phyloP scores from a whole-genome alignment of 768 basidiomycete genomes.

The Naganishia onofrii region DNA sequence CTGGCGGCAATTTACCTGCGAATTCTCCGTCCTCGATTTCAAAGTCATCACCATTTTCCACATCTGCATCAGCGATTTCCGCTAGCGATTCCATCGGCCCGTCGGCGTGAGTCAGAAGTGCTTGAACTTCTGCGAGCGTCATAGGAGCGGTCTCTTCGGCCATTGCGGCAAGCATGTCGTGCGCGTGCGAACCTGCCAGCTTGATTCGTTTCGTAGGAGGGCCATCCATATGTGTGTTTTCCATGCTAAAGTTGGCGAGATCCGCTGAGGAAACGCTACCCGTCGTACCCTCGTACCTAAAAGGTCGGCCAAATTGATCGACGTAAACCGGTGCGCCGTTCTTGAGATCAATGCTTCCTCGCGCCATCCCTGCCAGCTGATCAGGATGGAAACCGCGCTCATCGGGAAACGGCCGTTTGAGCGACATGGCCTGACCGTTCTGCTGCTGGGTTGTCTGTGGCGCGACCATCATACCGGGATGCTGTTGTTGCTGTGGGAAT shows the following conservation, averaged over 20 bases:
- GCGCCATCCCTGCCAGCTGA: neutral
- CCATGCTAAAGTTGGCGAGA: slow-evolving; percentile 1
- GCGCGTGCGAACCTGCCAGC: slow-evolving; percentile 31
- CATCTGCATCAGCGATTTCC: slow-evolving; percentile 29
- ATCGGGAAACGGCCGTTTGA: slow-evolving; percentile 16
- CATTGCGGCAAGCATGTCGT: slow-evolving; percentile 15
- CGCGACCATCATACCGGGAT: neutral
- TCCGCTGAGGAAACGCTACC: slow-evolving; percentile 23
- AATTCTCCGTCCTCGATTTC: slow-evolving; percentile 27
- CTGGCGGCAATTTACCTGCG: slow-evolving; percentile 33
- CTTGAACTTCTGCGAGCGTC: slow-evolving; percentile 19
- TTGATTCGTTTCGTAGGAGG: slow-evolving; percentile 38
- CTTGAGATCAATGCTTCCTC: slow-evolving; percentile 18
- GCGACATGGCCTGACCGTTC: slow-evolving; percentile 3
- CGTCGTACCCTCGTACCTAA: slow-evolving; percentile 29
- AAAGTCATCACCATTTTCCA: slow-evolving; percentile 39
- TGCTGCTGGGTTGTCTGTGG: neutral
- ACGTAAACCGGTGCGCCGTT: slow-evolving; percentile 40
- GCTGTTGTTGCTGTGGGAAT: slow-evolving; percentile 14
- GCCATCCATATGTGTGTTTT: slow-evolving; percentile 25
- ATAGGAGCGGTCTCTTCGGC: slow-evolving; percentile 13
- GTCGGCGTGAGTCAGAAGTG: slow-evolving; percentile 1
- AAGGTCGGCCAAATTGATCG: slow-evolving; percentile 48
- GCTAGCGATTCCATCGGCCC: slow-evolving; percentile 13
- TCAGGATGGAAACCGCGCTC: neutral